Percentiles rank a stretch among this genome's conserved stretches.
phyloP scores from a whole-genome alignment of 225 moss, liverwort and hornwort species.

The Antitrichia curtipendula region DNA sequence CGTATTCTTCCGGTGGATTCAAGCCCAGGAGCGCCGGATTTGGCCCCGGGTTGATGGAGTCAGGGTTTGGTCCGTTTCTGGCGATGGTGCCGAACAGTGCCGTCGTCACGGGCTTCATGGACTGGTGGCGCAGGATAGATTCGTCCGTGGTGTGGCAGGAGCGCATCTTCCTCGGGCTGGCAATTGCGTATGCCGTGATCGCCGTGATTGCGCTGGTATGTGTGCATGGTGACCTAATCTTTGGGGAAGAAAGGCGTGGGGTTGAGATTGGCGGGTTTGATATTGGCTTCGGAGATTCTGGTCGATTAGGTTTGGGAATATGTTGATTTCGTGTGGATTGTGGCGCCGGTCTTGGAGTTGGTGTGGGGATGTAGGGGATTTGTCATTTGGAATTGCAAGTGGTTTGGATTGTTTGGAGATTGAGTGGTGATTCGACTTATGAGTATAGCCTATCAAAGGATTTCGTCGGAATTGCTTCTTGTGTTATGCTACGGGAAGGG shows the following conservation, averaged over 20 bases:
- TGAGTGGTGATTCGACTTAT: neutral
- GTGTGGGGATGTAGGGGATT: neutral
- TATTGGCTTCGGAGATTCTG: neutral
- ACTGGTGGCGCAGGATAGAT: slow-evolving; percentile 81
- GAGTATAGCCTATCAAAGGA: neutral
- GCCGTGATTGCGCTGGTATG: slow-evolving; percentile 82
- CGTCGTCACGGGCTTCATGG: slow-evolving; percentile 52
- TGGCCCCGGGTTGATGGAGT: slow-evolving; percentile 25
- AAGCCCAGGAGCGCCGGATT: neutral
- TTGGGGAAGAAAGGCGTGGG: too few relatives aligned
- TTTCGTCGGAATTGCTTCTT: neutral
- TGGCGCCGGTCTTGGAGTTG: neutral
- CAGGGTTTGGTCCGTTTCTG: slow-evolving; percentile 24
- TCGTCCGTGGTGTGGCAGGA: slow-evolving; percentile 69
- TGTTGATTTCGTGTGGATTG: neutral
- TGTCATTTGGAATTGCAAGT: neutral
- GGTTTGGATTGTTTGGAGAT: neutral
- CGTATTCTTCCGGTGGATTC: neutral
- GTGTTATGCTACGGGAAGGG: neutral
- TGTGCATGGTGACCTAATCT: neutral
- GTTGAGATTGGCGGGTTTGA: neutral
- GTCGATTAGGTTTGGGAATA: neutral
- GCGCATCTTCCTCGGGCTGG: slow-evolving; percentile 81
- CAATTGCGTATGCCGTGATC: slow-evolving; percentile 73
- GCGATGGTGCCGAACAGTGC: slow-evolving; percentile 10